phyloP scores from a whole-genome alignment of 163 green algal genomes.

The Smithsoniella earleae region DNA sequence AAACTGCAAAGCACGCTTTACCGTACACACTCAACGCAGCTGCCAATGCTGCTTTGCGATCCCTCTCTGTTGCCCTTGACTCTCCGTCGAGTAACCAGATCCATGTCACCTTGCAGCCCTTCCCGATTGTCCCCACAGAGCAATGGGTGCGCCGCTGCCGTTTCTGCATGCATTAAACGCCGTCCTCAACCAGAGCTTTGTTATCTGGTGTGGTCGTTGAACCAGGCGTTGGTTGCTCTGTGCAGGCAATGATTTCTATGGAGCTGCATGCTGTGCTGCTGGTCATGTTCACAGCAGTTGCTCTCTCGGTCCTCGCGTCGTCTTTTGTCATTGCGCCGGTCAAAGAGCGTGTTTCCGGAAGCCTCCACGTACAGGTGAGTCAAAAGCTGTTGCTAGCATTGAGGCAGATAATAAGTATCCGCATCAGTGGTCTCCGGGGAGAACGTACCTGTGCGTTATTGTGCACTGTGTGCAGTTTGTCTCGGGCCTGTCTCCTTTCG shows the following conservation, averaged over 20 bases:
- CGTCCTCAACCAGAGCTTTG: not conserved
- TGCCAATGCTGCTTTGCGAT: slow-evolving; percentile 35
- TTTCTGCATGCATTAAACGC: not conserved
- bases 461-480: slow-evolving; percentile 20
- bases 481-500: not conserved
- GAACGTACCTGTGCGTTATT: too few relatives aligned
- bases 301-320: not conserved
- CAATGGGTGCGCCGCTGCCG: not conserved
- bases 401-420: too few relatives aligned
- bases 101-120: not conserved
- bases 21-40: slow-evolving; percentile 48
- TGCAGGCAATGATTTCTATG: not conserved
- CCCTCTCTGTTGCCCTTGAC: too few relatives aligned
- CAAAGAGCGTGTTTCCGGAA: slow-evolving; percentile 52
- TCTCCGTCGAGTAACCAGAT: too few relatives aligned
- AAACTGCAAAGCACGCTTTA: slow-evolving; percentile 54
- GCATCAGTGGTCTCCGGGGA: too few relatives aligned
- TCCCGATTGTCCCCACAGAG: not conserved
- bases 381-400: too few relatives aligned
- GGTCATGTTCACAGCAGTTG: slow-evolving; percentile 30
- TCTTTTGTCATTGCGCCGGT: slow-evolving; percentile 48
- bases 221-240: not conserved
- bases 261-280: slow-evolving; percentile 39
- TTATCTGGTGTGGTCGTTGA: not conserved
- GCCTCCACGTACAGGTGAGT: slow-evolving; percentile 58